phyloP scores from a whole-genome alignment of 495 filamentous ascomycete genomes.

The Tuber umbilicatum region DNA sequence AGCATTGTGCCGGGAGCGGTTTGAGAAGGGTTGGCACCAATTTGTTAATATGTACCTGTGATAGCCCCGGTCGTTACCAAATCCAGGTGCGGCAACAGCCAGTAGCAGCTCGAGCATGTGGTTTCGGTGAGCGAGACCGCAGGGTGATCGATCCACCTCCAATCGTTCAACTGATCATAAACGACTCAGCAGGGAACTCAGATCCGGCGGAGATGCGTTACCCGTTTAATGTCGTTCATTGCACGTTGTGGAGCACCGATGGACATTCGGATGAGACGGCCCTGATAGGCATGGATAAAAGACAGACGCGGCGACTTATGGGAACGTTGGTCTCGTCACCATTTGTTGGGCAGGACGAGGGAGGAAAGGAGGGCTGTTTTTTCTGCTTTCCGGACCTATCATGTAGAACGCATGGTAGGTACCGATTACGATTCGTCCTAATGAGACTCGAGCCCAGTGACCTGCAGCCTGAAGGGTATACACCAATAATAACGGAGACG shows the following conservation, averaged over 20 bases:
- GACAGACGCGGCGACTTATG: slow-evolving; percentile 64
- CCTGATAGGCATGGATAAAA: slow-evolving; percentile 47
- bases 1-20: not conserved
- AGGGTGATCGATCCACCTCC: slow-evolving; percentile 92
- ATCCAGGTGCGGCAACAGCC: slow-evolving; percentile 86
- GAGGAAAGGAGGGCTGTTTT: slow-evolving; percentile 67
- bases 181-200: slow-evolving; percentile 52
- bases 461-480: slow-evolving; percentile 39
- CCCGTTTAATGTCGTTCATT: slow-evolving; percentile 77
- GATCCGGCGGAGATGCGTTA: slow-evolving; percentile 59
- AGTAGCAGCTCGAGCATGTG: slow-evolving; percentile 80
- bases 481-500: slow-evolving; percentile 43
- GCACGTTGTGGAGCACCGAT: slow-evolving; percentile 61
- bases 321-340: slow-evolving; percentile 70
- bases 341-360: slow-evolving; percentile 62
- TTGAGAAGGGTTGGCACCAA: not conserved
- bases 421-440: slow-evolving; percentile 77
- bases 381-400: slow-evolving; percentile 95
- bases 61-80: slow-evolving; percentile 46
- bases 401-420: slow-evolving; percentile 76
- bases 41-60: slow-evolving; percentile 22
- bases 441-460: slow-evolving; percentile 62
- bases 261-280: slow-evolving; percentile 56
- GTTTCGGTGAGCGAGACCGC: slow-evolving; percentile 87
- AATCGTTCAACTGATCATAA: slow-evolving; percentile 77